Evolutionary conservation across 202 grass and related monocot species (phyloP).

Genomic region (Cymbopogon flexuosus): DNA sequence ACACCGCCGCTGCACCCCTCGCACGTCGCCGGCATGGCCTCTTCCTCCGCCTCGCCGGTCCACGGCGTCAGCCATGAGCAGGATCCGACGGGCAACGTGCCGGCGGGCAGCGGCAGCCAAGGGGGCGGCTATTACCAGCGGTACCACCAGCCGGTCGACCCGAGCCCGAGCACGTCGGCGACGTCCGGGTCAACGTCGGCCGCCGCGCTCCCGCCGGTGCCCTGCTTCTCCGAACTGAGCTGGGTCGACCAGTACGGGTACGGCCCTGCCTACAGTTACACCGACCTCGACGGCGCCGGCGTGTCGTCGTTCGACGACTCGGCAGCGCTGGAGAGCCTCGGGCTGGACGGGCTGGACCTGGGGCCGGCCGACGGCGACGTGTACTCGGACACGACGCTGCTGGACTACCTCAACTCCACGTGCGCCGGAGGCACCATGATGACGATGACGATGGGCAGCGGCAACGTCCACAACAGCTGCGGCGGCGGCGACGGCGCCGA

Average conservation of each 20-base stretch:
- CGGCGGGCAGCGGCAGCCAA: neutral
- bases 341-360: conserved; percentile 52
- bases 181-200: conserved; percentile 35
- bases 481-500: neutral
- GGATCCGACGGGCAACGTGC: neutral
- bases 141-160: neutral
- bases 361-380: conserved; percentile 22
- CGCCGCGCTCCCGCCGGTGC: conserved; percentile 23
- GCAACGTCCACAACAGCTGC: neutral
- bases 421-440: conserved; percentile 3
- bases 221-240: conserved; percentile 44
- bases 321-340: conserved; percentile 38
- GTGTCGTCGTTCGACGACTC: conserved; percentile 17
- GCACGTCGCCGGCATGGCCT: neutral
- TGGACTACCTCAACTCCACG: conserved; percentile 52
- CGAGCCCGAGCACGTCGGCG: conserved; percentile 39
- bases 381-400: conserved; percentile 42
- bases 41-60: neutral
- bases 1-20: neutral
- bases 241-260: conserved; percentile 33
- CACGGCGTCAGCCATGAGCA: neutral
- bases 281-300: conserved; percentile 15
- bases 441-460: neutral
- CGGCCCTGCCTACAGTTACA: neutral
- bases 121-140: neutral